Evolutionary conservation across 2,329 filamentous ascomycete genomes (phyloP), one percentile per base, ranked within the genome.

Genomic region (Plenodomus lindquistii): DNA sequence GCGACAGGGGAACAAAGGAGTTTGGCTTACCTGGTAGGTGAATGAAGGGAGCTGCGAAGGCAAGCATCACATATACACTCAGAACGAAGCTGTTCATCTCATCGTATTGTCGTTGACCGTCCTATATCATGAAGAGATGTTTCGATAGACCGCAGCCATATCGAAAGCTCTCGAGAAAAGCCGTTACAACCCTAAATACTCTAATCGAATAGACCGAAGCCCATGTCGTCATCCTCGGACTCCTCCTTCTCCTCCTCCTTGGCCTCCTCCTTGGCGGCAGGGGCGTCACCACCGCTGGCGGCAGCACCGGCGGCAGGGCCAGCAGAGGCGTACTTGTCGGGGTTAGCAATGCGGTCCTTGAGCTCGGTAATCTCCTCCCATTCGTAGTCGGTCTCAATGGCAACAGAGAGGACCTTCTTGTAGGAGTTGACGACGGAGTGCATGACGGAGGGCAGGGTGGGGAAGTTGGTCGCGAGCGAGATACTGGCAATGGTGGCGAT

Each of bases 261-360:
- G 65, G 83, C 81, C 73, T 74, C 72, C 44, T 62, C 62, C 48
- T 60, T 62, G 16, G 62, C 59, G 20, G 62, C 57, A 44, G 77
- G 78, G 42, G 75, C 79, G 45, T 75, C 79, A 55, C 78, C 81
- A 46, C 75, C 76, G 55, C 77, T 78, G 52, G 77, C 75, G 40
- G 77, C 73, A 44, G 78, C 77, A 47, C 84, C 79, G 51, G 80
- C 81, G 59, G 75, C 84, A 50, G 93, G 91, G 62, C 88, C 91
- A 62, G 92, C 81, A 40, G 90, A 76, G 60, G 93, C 94, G 77
- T 97, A 99, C 46, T 91, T 91, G 46, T 99, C 94, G 66, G 95
- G 95, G 86, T 99, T 97, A 80, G 91, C 91, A 72, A 99, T 97
- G 77, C 94, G 91, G 82, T 99, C 94, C 89, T 99, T 99, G 81